Base-by-base conservation (phyloP, 225 moss, liverwort and hornwort genomes). In the Lunularia cruciata region DNA sequence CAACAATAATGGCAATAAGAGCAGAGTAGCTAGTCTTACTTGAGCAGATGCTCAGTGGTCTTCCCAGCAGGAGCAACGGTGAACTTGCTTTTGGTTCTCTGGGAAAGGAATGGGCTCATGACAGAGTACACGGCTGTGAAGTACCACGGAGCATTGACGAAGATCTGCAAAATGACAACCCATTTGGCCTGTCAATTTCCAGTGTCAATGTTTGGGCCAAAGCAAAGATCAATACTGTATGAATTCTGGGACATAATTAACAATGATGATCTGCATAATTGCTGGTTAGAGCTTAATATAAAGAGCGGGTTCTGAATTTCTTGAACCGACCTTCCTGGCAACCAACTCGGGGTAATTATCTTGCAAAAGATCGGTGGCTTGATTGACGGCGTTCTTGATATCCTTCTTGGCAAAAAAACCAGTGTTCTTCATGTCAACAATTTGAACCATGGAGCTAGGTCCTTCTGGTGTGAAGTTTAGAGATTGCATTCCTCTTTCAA, bases 261-360 rank as follows among this genome's bases (percentile, higher is more conserved):
- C n/a, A n/a, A n/a, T n/a, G n/a, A n/a, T n/a, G n/a, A n/a, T n/a
- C n/a, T n/a, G n/a, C n/a, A n/a, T n/a, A n/a, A 40, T 62, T 4
- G 18, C 11, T 15, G 20, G 61, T 62, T n/a, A 62, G 23, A 40
- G n/a, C n/a, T n/a, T n/a, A n/a, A n/a, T n/a, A n/a, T n/a, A n/a
- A n/a, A 59, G 30, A 18, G 30, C 8, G 18, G 33, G 60, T 18
- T 35, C 15, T n/a, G 15, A 53, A 68, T 9, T n/a, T n/a, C n/a
- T n/a, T n/a, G 35, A 40, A 47, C 82, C 32, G 11, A 86, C 86
- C 77, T 69, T 75, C n/a, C 75, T 83, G 36, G 70, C 79, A 0
- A 78, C 72, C 39, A 86, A 25, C 74, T 86, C 86, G 18, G 86
- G 86, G 38, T 86, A 86, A 62, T 86, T 86, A 39, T 86, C 83